A percentile compares a stretch with the other conserved stretches of the same genome.
Conservation (phyloP, 192 early-diverging fungal genomes). For the Glomus cerebriforme region DNA sequence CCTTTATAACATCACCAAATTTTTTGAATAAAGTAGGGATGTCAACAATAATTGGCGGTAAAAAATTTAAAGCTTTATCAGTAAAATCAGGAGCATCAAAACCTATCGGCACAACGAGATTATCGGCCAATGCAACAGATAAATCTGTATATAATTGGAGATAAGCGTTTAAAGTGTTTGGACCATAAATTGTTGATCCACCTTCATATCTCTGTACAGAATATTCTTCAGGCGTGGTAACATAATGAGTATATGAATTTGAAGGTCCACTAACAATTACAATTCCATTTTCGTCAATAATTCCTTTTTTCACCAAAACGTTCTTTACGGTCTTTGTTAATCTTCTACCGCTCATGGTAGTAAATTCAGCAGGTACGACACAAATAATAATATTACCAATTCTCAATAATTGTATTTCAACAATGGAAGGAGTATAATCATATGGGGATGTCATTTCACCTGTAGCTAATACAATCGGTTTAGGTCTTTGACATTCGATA, state of each 20-base stretch:
- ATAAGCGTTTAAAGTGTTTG: slow-evolving; percentile 57
- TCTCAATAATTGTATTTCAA: slow-evolving; percentile 55
- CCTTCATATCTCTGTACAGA: slow-evolving; percentile 64
- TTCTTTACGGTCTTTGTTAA: slow-evolving; percentile 29
- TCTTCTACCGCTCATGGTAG: slow-evolving; percentile 64
- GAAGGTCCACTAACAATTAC: slow-evolving; percentile 57
- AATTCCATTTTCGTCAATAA: slow-evolving; percentile 43
- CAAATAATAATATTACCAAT: slow-evolving; percentile 50
- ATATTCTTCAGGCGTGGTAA: slow-evolving; percentile 64
- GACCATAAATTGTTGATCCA: slow-evolving; percentile 60
- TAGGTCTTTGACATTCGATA: slow-evolving; percentile 55
- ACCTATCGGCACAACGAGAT: neutral
- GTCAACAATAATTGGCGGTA: slow-evolving; percentile 23
- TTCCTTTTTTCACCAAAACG: slow-evolving; percentile 35
- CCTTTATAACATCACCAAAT: slow-evolving; percentile 36
- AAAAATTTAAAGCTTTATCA: slow-evolving; percentile 19
- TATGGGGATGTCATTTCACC: slow-evolving; percentile 54
- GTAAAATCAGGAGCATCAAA: slow-evolving; percentile 1
- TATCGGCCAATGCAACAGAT: slow-evolving; percentile 45
- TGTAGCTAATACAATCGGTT: slow-evolving; percentile 58
- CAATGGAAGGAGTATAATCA: slow-evolving; percentile 50
- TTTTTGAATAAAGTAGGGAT: slow-evolving; percentile 21
- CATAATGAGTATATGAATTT: slow-evolving; percentile 37
- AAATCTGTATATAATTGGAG: slow-evolving; percentile 53
- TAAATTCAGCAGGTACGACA: slow-evolving; percentile 59